phyloP scores from a whole-genome alignment of 208 protist genomes.

The Crithidia sp. region DNA sequence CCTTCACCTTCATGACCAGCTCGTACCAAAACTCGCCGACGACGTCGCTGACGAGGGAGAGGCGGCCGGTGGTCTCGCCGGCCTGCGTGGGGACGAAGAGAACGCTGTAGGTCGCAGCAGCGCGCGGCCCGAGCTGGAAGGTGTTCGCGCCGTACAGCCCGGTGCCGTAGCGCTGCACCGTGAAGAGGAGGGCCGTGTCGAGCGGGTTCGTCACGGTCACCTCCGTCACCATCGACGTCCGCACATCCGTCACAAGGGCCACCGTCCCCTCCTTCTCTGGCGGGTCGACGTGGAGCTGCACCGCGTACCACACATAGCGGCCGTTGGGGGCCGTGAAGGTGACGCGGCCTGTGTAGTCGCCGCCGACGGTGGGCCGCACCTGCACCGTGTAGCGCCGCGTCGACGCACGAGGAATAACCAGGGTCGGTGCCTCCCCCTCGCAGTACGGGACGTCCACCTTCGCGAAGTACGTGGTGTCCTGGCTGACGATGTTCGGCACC shows the following conservation, averaged over 20 bases:
- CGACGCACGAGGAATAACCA: slow-evolving; percentile 54
- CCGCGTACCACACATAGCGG: slow-evolving; percentile 92
- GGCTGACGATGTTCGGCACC: slow-evolving; percentile 76
- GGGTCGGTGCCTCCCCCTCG: slow-evolving; percentile 60
- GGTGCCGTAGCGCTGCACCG: slow-evolving; percentile 71
- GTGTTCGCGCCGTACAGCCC: slow-evolving; percentile 83
- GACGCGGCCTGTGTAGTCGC: slow-evolving; percentile 85
- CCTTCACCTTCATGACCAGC: slow-evolving; percentile 78
- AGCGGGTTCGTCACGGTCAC: slow-evolving; percentile 88
- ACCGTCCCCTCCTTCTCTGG: slow-evolving; percentile 90
- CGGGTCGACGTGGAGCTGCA: slow-evolving; percentile 79
- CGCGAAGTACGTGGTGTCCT: slow-evolving; percentile 75
- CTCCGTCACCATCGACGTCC: slow-evolving; percentile 85
- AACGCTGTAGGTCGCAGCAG: slow-evolving; percentile 69
- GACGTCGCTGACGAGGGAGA: slow-evolving; percentile 89
- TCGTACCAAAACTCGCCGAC: slow-evolving; percentile 96
- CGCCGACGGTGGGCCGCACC: slow-evolving; percentile 78
- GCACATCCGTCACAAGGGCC: slow-evolving; percentile 77
- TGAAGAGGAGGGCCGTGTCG: slow-evolving; percentile 72
- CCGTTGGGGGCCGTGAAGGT: slow-evolving; percentile 76
- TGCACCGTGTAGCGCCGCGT: slow-evolving; percentile 77
- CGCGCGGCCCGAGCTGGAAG: slow-evolving; percentile 56
- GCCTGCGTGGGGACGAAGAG: slow-evolving; percentile 87
- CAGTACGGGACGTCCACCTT: slow-evolving; percentile 91
- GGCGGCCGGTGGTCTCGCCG: slow-evolving; percentile 65